Evolutionary conservation across 2,329 filamentous ascomycete species (phyloP), one percentile per base, ranked within the genome.

Genomic region (Rugonectria rugulosa): DNA sequence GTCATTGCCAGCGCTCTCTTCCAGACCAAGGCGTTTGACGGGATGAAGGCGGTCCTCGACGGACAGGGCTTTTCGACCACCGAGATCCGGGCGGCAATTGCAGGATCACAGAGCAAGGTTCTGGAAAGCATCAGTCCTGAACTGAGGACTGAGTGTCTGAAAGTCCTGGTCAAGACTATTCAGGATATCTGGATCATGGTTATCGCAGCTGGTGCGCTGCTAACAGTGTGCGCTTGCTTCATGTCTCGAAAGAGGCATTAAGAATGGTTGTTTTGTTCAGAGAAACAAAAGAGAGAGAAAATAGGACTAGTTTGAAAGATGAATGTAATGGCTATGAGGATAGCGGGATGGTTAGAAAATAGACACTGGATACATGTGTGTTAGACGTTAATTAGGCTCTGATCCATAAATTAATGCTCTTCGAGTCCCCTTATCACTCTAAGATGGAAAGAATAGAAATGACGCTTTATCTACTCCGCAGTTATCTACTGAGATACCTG

Each of bases 121-220:
- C 38, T 60, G 7, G 42, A 54, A 19, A 48, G 24, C 14, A 45
- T 56, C 11, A 31, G 42, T 4, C 50, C 51, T 1, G 57, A 58
- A 11, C 4, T 60, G 3, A 55, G 43, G n/a, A 26, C 9, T 8
- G 37, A 36, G 6, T 60, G 57, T 21, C 26, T 58, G 6, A 46
- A 48, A 14, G 57, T 60, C 12, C 20, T 60, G 37, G 55, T 60
- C 15, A n/a, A 53, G 2, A 60, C 55, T 1, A 58, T 60, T 20
- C 38, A 37, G 14, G 51, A 60, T 44, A 60, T 60, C 20, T 60
- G 55, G 55, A 51, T 58, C 37, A 58, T 60, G 57, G 55, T 60
- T 3, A 58, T 60, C 12, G 46, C 31, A 23, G 57, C 57, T 7
- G 57, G 57, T 6, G 55, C 50, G 3, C 26, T 58, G 32, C n/a